Evolutionary conservation across 352 stramenopile genomes (phyloP).

Genomic region (Globisporangium ultimum): DNA sequence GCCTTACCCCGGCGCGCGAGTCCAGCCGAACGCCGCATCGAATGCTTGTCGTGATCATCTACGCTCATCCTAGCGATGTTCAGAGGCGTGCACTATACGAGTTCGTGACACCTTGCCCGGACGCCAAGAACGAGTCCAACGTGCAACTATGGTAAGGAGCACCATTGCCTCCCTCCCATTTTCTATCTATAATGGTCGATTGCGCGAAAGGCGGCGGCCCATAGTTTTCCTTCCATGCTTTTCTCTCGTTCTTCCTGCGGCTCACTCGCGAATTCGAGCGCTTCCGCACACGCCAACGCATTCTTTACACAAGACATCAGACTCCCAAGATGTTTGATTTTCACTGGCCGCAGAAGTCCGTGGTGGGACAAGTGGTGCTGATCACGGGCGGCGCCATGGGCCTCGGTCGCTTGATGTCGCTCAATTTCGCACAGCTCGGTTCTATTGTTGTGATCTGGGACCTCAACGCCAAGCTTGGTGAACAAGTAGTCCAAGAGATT

Average conservation of each 20-base stretch:
- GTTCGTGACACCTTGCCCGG: no score
- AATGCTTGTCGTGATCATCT: no score
- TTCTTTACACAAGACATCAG: not conserved
- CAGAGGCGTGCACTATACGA: no score
- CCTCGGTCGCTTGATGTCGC: slow-evolving; percentile 36
- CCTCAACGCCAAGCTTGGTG: slow-evolving; percentile 24
- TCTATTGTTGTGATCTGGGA: slow-evolving; percentile 39
- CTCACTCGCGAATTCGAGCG: not conserved
- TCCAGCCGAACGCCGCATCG: no score
- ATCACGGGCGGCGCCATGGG: slow-evolving; percentile 57
- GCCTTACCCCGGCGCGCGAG: no score
- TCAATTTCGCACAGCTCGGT: slow-evolving; percentile 34
- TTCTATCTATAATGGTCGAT: no score
- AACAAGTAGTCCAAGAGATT: slow-evolving; percentile 24
- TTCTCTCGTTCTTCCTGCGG: not conserved
- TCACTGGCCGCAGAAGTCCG: slow-evolving; percentile 25
- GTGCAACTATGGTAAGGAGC: no score
- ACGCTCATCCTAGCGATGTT: no score
- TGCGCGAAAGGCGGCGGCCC: no score
- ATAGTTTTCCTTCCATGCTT: no score
- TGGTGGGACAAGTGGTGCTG: slow-evolving; percentile 47
- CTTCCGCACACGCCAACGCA: not conserved
- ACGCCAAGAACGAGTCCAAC: no score
- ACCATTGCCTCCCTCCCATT: no score
- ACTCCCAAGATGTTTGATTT: not conserved